Conservation (phyloP, 768 basidiomycete genomes). For the Kwoniella botswanensis region DNA sequence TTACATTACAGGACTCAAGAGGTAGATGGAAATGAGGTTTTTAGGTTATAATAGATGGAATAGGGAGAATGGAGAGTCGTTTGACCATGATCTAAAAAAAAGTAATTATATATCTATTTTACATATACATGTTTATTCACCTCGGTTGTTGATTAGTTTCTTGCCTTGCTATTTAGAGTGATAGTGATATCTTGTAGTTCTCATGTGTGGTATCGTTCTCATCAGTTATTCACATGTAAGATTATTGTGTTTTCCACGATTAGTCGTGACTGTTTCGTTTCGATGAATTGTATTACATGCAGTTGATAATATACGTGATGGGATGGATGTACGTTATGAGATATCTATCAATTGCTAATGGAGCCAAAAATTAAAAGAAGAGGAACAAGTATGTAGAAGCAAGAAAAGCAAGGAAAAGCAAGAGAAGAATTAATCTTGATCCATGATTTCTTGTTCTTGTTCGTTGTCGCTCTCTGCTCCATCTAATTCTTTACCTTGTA, state of each 20-base stretch:
- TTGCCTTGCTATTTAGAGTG: not conserved
- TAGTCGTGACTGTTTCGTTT: too few species aligned
- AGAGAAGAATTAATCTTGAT: slow-evolving; percentile 29
- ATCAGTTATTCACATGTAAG: too few species aligned
- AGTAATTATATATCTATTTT: not conserved
- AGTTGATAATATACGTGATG: slow-evolving; percentile 1
- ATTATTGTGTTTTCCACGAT: too few species aligned
- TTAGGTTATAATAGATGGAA: too few species aligned
- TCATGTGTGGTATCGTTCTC: slow-evolving; percentile 6
- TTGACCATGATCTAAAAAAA: not conserved
- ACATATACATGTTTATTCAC: slow-evolving; percentile 2
- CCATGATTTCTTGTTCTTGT: slow-evolving; percentile 31
- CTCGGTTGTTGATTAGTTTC: not conserved
- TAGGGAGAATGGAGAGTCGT: too few species aligned
- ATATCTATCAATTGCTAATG: too few species aligned
- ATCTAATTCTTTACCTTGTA: slow-evolving; percentile 44
- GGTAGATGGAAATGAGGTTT: too few species aligned
- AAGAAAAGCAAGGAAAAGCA: not conserved
- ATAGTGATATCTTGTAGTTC: slow-evolving; percentile 6
- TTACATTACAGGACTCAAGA: too few species aligned
- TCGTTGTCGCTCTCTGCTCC: slow-evolving; percentile 11
- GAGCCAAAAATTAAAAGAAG: too few species aligned
- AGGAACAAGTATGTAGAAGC: not conserved
- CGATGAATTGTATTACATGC: slow-evolving; percentile 20
- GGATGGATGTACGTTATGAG: too few species aligned